Evolutionary conservation across 2,329 filamentous ascomycete species (phyloP).

Genomic region (Apiospora malaysiana): DNA sequence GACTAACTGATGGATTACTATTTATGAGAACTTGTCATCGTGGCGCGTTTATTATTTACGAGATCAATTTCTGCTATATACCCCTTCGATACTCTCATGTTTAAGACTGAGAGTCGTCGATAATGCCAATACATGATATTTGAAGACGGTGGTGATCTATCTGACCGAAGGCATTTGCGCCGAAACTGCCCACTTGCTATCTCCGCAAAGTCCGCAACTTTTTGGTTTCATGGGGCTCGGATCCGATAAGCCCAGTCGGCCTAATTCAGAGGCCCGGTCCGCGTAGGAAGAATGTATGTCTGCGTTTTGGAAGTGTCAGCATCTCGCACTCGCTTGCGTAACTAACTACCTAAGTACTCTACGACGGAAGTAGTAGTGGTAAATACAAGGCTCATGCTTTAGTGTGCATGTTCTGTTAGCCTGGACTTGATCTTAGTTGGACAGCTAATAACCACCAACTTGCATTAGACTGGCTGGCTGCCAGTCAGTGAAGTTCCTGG

Average conservation of each 20-base stretch:
- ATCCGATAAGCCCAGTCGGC: background rate
- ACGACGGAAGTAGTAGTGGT: too few species aligned
- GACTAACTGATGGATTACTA: background rate
- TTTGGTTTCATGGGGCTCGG: background rate
- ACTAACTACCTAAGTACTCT: background rate
- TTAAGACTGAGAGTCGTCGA: background rate
- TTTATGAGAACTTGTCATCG: background rate
- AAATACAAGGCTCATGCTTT: too few species aligned
- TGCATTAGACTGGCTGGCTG: background rate
- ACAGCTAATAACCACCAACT: too few species aligned
- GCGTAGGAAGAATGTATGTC: background rate
- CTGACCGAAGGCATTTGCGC: background rate
- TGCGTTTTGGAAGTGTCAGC: too few species aligned
- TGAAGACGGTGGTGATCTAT: background rate
- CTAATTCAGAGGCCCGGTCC: conserved; percentile 8
- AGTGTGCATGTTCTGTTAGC: background rate
- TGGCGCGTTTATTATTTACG: background rate
- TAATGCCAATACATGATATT: background rate
- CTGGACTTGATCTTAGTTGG: background rate
- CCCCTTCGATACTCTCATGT: background rate
- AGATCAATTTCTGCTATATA: conserved; percentile 3
- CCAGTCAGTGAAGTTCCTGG: background rate
- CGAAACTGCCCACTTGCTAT: background rate
- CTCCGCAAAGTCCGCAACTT: conserved; percentile 1
- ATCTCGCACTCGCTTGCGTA: background rate